These are phyloP conservation scores for Podospora pseudoanserina DNA, from an alignment of 495 filamentous ascomycete species.

Conservation along the genomic window DNA sequence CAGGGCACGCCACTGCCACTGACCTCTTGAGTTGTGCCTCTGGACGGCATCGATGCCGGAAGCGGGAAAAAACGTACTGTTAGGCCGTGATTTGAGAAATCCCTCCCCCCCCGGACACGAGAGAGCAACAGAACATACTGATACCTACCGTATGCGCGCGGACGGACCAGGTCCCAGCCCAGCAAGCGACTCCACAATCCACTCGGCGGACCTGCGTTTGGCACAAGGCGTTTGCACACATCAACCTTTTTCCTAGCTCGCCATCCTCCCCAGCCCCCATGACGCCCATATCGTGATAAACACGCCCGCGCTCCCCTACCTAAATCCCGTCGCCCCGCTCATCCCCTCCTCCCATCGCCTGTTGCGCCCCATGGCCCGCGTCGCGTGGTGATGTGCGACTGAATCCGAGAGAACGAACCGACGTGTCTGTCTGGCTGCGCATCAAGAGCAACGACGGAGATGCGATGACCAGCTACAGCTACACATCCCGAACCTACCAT, in stretches of 20 bases:
- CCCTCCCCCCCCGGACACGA: not conserved
- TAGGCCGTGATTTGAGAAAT: conserved; percentile 21
- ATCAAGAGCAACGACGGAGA: conserved; percentile 26
- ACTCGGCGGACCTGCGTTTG: not conserved
- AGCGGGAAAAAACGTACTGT: conserved; percentile 17
- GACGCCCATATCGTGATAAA: conserved; percentile 12
- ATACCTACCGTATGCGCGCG: not conserved
- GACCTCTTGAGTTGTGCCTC: conserved; percentile 4
- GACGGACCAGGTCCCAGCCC: not conserved
- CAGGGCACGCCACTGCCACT: not conserved
- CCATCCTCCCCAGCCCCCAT: conserved; percentile 14
- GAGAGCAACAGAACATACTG: too few relatives aligned
- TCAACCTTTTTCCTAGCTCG: conserved; percentile 26
- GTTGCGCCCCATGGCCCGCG: not conserved
- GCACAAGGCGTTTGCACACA: conserved; percentile 18
- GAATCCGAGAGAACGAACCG: not conserved
- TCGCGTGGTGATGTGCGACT: conserved; percentile 26
- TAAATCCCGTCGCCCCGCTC: not conserved
- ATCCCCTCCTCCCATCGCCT: not conserved
- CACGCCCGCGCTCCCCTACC: not conserved
- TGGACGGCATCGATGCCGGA: conserved; percentile 4
- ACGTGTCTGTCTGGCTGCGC: conserved; percentile 2
- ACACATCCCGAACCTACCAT: conserved; percentile 8
- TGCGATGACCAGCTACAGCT: conserved; percentile 25
- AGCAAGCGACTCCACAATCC: conserved; percentile 17